These are phyloP conservation scores for Parsonsia alboflavescens DNA, from an alignment of 257 asterid species.

Conservation along the genomic window DNA sequence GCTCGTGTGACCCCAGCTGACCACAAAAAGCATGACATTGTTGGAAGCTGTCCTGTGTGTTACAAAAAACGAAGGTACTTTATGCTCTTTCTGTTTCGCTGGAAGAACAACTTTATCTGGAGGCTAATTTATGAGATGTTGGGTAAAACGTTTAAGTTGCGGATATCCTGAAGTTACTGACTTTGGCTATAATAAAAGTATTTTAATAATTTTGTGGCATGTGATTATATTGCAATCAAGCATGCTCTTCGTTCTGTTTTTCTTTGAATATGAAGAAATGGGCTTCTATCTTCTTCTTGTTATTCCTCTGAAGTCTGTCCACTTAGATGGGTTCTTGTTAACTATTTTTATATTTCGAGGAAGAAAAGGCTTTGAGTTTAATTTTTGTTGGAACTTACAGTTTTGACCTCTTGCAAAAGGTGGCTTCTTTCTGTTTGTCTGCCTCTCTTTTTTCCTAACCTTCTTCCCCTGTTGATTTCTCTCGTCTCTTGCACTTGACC, in stretches of 20 bases:
- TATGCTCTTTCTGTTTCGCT: neutral
- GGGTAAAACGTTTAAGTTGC: neutral
- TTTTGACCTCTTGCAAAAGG: neutral
- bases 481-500: neutral
- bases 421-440: neutral
- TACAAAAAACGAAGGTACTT: constrained; percentile 51
- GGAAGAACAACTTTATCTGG: neutral
- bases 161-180: neutral
- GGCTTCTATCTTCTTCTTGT: neutral
- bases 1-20: constrained; percentile 24
- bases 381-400: neutral
- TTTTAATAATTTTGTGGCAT: neutral
- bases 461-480: neutral
- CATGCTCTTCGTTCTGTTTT: neutral
- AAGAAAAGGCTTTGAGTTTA: neutral
- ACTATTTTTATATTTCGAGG: neutral
- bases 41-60: constrained; percentile 44
- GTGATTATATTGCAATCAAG: neutral
- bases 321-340: neutral
- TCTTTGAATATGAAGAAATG: neutral
- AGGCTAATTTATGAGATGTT: neutral
- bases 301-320: neutral
- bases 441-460: neutral
- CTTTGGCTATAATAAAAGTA: neutral
- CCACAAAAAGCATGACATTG: constrained; percentile 22